Evolutionary conservation across 371 early-diverging fungal species (phyloP).

Genomic region (Rhizopus arrhizus): DNA sequence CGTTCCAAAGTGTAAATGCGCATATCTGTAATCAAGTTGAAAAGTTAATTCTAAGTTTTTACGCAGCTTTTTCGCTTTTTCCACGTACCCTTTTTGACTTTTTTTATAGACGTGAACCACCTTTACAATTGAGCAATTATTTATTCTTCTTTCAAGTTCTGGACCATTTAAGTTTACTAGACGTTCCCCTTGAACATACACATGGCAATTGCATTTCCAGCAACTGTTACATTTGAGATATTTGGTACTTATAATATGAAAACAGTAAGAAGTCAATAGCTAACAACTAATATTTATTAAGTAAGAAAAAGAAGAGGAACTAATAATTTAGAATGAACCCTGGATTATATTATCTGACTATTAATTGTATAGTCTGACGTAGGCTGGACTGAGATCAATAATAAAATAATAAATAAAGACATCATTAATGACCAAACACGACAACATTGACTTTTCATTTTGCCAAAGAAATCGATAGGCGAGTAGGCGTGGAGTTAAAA

Average conservation of each 20-base stretch:
- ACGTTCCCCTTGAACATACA: slow-evolving; percentile 1
- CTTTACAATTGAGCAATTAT: slow-evolving; percentile 15
- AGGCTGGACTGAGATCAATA: too few species aligned
- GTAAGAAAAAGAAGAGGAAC: too few species aligned
- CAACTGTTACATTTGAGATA: not conserved
- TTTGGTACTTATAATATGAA: too few species aligned
- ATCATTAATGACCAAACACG: too few species aligned
- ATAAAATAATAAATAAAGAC: too few species aligned
- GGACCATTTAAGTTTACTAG: slow-evolving; percentile 6
- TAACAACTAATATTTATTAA: too few species aligned
- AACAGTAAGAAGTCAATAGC: too few species aligned
- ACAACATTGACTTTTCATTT: slow-evolving; percentile 2
- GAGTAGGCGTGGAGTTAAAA: slow-evolving; percentile 7
- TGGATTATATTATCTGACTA: too few species aligned
- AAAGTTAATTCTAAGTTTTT: slow-evolving; percentile 25
- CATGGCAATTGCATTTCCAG: slow-evolving; percentile 2
- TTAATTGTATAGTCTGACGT: too few species aligned
- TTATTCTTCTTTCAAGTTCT: slow-evolving; percentile 10
- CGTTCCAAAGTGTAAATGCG: slow-evolving; percentile 16
- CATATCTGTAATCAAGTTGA: slow-evolving; percentile 22
- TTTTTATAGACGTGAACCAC: slow-evolving; percentile 16
- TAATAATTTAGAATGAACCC: too few species aligned
- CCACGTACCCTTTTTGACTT: slow-evolving; percentile 17
- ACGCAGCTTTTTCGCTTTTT: slow-evolving; percentile 24
- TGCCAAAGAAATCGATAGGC: slow-evolving; percentile 7